Percentiles rank a stretch among this genome's conserved stretches.
Conservation (phyloP, 192 early-diverging fungal species). For the Backusella macrospora region DNA sequence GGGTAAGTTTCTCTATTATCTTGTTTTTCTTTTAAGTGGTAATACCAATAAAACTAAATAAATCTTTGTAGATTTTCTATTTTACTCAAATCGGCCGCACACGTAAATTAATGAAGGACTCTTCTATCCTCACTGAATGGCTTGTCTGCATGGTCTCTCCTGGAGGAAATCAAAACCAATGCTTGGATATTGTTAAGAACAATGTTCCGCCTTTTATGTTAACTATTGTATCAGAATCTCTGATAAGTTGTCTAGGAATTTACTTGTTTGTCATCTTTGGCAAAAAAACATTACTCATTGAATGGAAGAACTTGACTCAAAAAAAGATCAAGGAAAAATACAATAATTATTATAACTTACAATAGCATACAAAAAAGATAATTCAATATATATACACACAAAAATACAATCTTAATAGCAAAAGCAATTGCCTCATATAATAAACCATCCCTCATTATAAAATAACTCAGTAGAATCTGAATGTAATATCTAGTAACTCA, state of each 20-base stretch:
- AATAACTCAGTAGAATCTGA: too few relatives aligned
- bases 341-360: neutral
- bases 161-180: constrained; percentile 36
- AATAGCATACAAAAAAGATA: neutral
- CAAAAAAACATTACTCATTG: constrained; percentile 41
- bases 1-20: too few relatives aligned
- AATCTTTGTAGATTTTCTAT: constrained; percentile 35
- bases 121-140: constrained; percentile 36
- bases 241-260: constrained; percentile 46
- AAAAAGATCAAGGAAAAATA: neutral
- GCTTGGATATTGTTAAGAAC: constrained; percentile 29
- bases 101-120: constrained; percentile 6
- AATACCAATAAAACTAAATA: too few relatives aligned
- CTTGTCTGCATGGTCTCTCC: constrained; percentile 36
- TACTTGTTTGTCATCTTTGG: constrained; percentile 49
- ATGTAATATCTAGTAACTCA: too few relatives aligned
- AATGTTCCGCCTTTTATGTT: constrained; percentile 47
- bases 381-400: neutral
- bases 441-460: too few relatives aligned
- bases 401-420: neutral
- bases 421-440: neutral
- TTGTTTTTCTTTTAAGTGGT: too few relatives aligned
- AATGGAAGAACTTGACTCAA: constrained; percentile 47
- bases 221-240: constrained; percentile 46
- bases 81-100: constrained; percentile 42